phyloP scores from a whole-genome alignment of 2,329 filamentous ascomycete species.

The Phaeosphaeriaceae sp. region DNA sequence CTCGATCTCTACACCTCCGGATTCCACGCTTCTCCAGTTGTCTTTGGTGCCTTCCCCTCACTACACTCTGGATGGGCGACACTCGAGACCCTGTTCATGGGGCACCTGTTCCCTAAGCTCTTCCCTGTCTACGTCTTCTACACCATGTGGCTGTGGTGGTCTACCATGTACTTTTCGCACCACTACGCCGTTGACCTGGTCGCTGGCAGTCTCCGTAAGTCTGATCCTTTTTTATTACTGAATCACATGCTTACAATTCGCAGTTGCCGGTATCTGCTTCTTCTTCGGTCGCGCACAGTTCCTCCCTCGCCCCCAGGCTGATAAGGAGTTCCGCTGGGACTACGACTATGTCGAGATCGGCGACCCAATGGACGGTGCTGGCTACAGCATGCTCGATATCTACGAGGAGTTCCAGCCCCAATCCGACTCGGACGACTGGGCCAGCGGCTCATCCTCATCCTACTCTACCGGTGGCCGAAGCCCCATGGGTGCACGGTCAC shows the following conservation, averaged over 20 bases:
- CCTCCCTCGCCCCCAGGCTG: slow-evolving; percentile 79
- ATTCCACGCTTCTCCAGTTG: slow-evolving; percentile 88
- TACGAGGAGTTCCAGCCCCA: slow-evolving; percentile 60
- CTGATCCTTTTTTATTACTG: not conserved
- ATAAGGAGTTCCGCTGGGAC: slow-evolving; percentile 90
- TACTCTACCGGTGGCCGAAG: slow-evolving; percentile 71
- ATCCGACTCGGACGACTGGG: slow-evolving; percentile 86
- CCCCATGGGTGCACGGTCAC: slow-evolving; percentile 54
- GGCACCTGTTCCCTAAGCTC: slow-evolving; percentile 85
- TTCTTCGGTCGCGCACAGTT: slow-evolving; percentile 82
- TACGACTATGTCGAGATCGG: slow-evolving; percentile 93
- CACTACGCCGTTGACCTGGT: slow-evolving; percentile 96
- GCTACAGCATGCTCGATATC: slow-evolving; percentile 63
- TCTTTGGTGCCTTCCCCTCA: slow-evolving; percentile 94
- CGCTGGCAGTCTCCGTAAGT: slow-evolving; percentile 72
- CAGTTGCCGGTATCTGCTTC: slow-evolving; percentile 74
- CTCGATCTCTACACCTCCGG: slow-evolving; percentile 91
- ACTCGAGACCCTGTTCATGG: slow-evolving; percentile 90
- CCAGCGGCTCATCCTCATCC: slow-evolving; percentile 80
- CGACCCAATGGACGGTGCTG: slow-evolving; percentile 60
- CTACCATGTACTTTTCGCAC: slow-evolving; percentile 97
- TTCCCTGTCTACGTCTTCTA: slow-evolving; percentile 82
- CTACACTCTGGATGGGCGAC: slow-evolving; percentile 90
- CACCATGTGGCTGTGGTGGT: slow-evolving; percentile 95
- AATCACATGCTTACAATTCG: slow-evolving; percentile 31